These are phyloP conservation scores for Sanghuangporus baumii DNA, from an alignment of 1,284 basidiomycete genomes.

Conservation along the genomic window DNA sequence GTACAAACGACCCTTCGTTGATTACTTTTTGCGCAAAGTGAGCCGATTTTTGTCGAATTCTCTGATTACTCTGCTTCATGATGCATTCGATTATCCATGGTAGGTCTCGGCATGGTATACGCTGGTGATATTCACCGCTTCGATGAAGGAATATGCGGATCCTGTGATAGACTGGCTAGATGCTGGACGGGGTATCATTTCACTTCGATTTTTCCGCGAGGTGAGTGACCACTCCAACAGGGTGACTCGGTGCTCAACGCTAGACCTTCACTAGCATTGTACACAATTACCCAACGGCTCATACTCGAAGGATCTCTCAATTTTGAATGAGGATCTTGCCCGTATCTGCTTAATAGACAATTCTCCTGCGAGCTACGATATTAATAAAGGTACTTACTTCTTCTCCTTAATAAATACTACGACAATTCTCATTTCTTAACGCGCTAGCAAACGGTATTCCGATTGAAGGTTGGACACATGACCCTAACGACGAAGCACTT, in stretches of 20 bases:
- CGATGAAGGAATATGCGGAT: constrained; percentile 98
- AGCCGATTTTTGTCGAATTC: constrained; percentile 24
- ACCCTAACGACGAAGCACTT: constrained; percentile 94
- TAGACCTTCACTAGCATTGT: constrained; percentile 60
- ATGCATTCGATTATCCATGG: background rate
- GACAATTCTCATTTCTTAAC: background rate
- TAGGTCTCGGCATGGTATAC: constrained; percentile 99
- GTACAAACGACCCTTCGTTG: constrained; percentile 96
- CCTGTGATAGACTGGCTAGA: constrained; percentile 99
- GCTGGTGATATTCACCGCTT: constrained; percentile 97
- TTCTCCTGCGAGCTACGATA: constrained; percentile 88
- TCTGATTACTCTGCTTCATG: background rate
- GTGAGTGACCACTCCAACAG: constrained; percentile 38
- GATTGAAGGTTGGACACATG: constrained; percentile 98
- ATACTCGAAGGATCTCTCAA: constrained; percentile 89
- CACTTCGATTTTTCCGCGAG: constrained; percentile 87
- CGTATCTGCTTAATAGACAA: constrained; percentile 95
- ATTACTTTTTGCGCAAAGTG: constrained; percentile 93
- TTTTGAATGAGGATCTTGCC: constrained; percentile 86
- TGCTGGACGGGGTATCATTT: constrained; percentile 86
- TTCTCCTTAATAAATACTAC: background rate
- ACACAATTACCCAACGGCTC: constrained; percentile 87
- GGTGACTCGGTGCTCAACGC: background rate
- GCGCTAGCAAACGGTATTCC: constrained; percentile 90
- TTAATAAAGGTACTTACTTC: constrained; percentile 76